phyloP scores from a whole-genome alignment of 345 rosid species.

The Corymbia maculata region DNA sequence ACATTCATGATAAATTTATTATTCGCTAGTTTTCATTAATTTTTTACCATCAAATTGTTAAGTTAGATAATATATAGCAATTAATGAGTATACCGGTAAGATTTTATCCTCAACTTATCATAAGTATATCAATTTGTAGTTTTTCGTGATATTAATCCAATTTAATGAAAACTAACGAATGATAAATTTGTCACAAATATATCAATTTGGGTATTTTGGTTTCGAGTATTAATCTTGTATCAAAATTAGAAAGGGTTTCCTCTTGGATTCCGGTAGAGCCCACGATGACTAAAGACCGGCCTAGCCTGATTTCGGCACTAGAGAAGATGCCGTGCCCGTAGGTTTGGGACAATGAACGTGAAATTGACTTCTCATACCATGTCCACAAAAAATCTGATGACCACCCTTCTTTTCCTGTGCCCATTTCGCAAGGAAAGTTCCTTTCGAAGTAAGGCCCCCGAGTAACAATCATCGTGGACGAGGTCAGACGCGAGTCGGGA shows the following conservation, averaged over 20 bases:
- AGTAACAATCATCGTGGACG: neutral
- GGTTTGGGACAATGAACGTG: neutral
- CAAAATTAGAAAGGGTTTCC: neutral
- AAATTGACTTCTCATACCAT: neutral
- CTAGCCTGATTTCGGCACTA: neutral
- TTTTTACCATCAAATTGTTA: no score
- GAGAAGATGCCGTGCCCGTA: neutral
- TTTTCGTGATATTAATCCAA: no score
- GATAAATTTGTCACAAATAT: no score
- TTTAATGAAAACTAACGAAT: no score
- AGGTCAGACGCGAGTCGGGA: neutral
- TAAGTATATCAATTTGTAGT: no score
- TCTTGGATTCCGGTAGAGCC: neutral
- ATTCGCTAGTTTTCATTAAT: no score
- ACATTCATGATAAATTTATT: no score
- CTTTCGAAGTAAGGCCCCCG: neutral
- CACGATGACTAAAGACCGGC: neutral
- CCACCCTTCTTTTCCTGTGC: neutral
- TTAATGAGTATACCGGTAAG: no score
- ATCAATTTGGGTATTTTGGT: no score
- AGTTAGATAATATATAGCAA: no score
- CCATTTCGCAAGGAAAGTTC: neutral
- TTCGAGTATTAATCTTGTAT: no score
- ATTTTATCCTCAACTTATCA: no score
- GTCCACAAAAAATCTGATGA: neutral